phyloP scores from a whole-genome alignment of 2,329 filamentous ascomycete genomes.

The Apiospora sp. region DNA sequence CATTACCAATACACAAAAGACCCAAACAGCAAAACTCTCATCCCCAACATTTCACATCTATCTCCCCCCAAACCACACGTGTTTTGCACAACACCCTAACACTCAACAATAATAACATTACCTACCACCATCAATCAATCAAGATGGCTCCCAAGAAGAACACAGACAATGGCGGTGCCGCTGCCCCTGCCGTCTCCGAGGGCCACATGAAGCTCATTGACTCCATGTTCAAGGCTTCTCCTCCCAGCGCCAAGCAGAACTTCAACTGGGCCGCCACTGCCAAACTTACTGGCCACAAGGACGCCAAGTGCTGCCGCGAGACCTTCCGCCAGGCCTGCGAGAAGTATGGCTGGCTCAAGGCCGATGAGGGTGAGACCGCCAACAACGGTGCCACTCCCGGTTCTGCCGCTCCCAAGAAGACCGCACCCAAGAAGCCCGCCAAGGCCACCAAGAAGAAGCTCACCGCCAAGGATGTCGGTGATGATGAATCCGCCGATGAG shows the following conservation, averaged over 20 bases:
- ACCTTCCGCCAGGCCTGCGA: no score
- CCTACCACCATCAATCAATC: background rate
- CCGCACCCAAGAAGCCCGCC: no score
- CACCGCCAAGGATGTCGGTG: background rate
- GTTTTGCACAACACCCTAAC: background rate
- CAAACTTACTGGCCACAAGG: no score
- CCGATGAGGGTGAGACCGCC: no score
- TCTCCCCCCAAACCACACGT: no score
- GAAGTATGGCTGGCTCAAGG: no score
- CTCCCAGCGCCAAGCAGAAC: background rate
- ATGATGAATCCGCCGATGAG: background rate
- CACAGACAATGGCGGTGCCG: background rate
- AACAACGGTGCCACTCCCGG: no score
- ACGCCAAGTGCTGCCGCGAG: no score
- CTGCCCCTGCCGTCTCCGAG: background rate
- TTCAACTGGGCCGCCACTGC: no score
- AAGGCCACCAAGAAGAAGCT: background rate
- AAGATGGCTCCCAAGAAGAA: constrained; percentile 15
- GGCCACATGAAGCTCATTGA: background rate
- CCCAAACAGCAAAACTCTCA: background rate
- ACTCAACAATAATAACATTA: background rate
- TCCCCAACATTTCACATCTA: no score
- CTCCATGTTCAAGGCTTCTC: background rate
- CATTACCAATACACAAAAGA: background rate
- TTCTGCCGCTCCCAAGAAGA: no score